These are phyloP conservation scores for Xeromyces bisporus DNA, from an alignment of 495 filamentous ascomycete genomes.

Conservation along the genomic window DNA sequence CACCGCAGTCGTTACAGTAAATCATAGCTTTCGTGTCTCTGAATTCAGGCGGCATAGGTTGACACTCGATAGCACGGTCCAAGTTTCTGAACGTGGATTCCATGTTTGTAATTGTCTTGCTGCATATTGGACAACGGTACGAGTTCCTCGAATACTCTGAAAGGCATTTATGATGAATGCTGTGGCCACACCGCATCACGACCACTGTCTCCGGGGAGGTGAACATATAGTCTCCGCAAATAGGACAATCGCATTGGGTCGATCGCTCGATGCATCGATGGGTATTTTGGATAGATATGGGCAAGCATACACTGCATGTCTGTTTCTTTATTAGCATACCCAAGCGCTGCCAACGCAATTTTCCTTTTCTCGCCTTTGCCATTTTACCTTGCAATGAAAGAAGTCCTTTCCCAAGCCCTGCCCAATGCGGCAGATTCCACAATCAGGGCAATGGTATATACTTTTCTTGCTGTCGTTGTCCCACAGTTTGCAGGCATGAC, in stretches of 20 bases:
- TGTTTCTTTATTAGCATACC: conserved; percentile 13
- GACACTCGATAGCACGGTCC: conserved; percentile 64
- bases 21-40: conserved; percentile 62
- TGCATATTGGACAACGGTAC: conserved; percentile 92
- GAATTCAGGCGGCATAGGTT: conserved; percentile 84
- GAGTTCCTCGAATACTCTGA: conserved; percentile 67
- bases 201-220: conserved; percentile 78
- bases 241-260: conserved; percentile 94
- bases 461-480: conserved; percentile 79
- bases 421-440: conserved; percentile 86
- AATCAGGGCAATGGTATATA: conserved; percentile 95
- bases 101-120: conserved; percentile 89
- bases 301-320: conserved; percentile 85
- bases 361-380: too few relatives aligned
- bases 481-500: conserved; percentile 90
- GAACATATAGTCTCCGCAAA: conserved; percentile 95
- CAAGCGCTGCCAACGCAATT: too few relatives aligned
- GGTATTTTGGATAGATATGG: conserved; percentile 58
- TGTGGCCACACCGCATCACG: conserved; percentile 92
- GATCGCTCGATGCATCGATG: conserved; percentile 91
- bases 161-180: conserved; percentile 80
- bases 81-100: conserved; percentile 83
- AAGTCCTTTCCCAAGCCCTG: conserved; percentile 91
- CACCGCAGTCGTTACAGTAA: conserved; percentile 86
- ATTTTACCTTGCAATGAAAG: conserved; percentile 82